These are phyloP conservation scores for Didymella arachidicola DNA, from an alignment of 2,329 filamentous ascomycete species.

Conservation along the genomic window DNA sequence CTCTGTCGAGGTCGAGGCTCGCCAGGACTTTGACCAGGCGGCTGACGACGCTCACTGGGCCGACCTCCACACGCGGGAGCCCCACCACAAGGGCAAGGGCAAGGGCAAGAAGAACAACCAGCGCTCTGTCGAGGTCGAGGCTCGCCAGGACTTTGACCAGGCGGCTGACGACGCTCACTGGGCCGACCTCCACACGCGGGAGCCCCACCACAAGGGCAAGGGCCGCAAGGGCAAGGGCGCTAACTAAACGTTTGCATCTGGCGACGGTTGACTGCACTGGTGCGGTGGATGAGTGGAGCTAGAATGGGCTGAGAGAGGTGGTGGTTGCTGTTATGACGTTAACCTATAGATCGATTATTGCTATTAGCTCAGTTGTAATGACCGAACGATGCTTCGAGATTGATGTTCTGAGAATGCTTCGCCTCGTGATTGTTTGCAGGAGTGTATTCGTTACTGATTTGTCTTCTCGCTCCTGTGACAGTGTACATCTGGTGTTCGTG, in stretches of 20 bases:
- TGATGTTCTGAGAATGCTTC: background rate
- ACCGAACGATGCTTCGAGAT: conserved; percentile 4
- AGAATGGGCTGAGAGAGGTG: background rate
- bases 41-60: conserved; percentile 18
- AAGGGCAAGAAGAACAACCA: conserved; percentile 21
- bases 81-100: conserved; percentile 24
- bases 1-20: no score
- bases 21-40: conserved; percentile 21
- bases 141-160: conserved; percentile 14
- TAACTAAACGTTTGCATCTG: background rate
- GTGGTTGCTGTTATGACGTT: conserved; percentile 1
- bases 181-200: conserved; percentile 18
- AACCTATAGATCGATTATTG: conserved; percentile 16
- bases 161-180: conserved; percentile 20
- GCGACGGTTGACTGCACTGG: conserved; percentile 12
- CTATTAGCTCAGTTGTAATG: conserved; percentile 3
- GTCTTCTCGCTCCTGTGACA: background rate
- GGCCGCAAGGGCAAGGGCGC: conserved; percentile 19
- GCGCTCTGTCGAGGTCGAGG: conserved; percentile 14
- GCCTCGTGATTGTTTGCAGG: background rate
- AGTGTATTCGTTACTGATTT: background rate
- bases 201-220: conserved; percentile 33
- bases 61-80: conserved; percentile 12
- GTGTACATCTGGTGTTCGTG: background rate
- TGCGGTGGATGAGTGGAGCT: conserved; percentile 3